Evolutionary conservation across 176 grass and related monocot genomes (phyloP).

Genomic region (Hordeum marinum): DNA sequence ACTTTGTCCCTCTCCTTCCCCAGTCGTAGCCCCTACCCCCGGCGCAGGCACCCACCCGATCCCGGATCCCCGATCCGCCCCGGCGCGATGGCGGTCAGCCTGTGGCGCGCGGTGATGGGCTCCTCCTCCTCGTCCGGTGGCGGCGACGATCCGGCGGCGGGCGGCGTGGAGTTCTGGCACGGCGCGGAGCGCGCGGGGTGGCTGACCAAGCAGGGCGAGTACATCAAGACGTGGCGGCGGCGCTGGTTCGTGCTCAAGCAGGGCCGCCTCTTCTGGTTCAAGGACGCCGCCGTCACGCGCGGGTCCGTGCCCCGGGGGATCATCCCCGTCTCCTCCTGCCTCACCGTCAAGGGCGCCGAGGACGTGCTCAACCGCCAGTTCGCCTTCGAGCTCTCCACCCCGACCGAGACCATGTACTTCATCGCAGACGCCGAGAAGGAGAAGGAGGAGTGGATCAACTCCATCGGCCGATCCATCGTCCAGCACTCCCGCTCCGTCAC

Average conservation of each 20-base stretch:
- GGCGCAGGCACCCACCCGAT: not conserved
- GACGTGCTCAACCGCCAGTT: slow-evolving; percentile 83
- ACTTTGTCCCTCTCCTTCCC: not conserved
- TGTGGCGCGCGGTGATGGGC: slow-evolving; percentile 65
- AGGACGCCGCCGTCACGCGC: slow-evolving; percentile 64
- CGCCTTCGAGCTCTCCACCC: slow-evolving; percentile 90
- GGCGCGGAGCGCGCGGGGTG: slow-evolving; percentile 66
- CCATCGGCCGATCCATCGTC: slow-evolving; percentile 93
- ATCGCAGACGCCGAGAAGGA: slow-evolving; percentile 97
- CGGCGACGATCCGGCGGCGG: slow-evolving; percentile 20
- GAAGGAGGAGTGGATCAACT: slow-evolving; percentile 99
- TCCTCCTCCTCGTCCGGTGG: slow-evolving; percentile 9
- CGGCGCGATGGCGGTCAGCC: slow-evolving; percentile 54
- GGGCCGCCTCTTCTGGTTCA: slow-evolving; percentile 97
- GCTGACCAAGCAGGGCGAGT: slow-evolving; percentile 95
- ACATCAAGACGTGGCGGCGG: slow-evolving; percentile 99
- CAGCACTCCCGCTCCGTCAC: slow-evolving; percentile 93
- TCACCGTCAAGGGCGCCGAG: slow-evolving; percentile 96
- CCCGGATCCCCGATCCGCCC: slow-evolving; percentile 14
- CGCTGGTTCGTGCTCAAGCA: slow-evolving; percentile 98
- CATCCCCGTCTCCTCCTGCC: slow-evolving; percentile 81
- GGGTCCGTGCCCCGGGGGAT: slow-evolving; percentile 72
- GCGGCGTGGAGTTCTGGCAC: slow-evolving; percentile 89
- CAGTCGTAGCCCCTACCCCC: not conserved
- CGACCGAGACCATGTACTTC: slow-evolving; percentile 93